Percentiles rank a stretch among this genome's conserved stretches.
phyloP scores from a whole-genome alignment of 192 early-diverging fungal genomes.

The Gamsiella multidivaricata region DNA sequence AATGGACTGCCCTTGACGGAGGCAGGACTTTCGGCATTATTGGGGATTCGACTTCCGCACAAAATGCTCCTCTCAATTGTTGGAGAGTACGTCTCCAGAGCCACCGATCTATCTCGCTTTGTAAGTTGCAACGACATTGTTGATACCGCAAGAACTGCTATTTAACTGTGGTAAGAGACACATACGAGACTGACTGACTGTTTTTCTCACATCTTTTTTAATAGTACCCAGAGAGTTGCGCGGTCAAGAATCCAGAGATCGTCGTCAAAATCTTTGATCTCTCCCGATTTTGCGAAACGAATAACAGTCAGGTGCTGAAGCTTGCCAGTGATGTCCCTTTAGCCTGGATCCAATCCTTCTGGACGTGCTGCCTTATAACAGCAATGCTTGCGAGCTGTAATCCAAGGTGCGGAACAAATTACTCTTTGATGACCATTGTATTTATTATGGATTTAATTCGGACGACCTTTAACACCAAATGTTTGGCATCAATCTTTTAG shows the following conservation, averaged over 20 bases:
- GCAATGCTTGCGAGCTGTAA: conserved; percentile 41
- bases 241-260: conserved; percentile 39
- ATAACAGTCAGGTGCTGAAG: conserved; percentile 6
- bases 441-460: too few species aligned
- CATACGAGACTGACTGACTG: too few species aligned
- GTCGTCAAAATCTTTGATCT: conserved; percentile 43
- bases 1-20: conserved; percentile 42
- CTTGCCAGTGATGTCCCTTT: conserved; percentile 29
- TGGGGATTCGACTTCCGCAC: conserved; percentile 31
- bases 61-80: conserved; percentile 28
- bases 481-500: conserved; percentile 17
- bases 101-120: conserved; percentile 43
- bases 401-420: conserved; percentile 21
- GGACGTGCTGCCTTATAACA: conserved; percentile 33
- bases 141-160: too few species aligned
- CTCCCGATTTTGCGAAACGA: conserved; percentile 24
- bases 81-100: conserved; percentile 31
- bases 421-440: too few species aligned
- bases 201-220: too few species aligned
- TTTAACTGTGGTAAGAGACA: too few species aligned
- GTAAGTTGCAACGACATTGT: conserved; percentile 19
- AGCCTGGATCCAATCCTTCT: conserved; percentile 39
- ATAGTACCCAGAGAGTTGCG: conserved; percentile 39
- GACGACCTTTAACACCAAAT: too few species aligned
- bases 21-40: conserved; percentile 19